phyloP scores from a whole-genome alignment of 371 early-diverging fungal genomes.

The Rhizomucor pusillus region DNA sequence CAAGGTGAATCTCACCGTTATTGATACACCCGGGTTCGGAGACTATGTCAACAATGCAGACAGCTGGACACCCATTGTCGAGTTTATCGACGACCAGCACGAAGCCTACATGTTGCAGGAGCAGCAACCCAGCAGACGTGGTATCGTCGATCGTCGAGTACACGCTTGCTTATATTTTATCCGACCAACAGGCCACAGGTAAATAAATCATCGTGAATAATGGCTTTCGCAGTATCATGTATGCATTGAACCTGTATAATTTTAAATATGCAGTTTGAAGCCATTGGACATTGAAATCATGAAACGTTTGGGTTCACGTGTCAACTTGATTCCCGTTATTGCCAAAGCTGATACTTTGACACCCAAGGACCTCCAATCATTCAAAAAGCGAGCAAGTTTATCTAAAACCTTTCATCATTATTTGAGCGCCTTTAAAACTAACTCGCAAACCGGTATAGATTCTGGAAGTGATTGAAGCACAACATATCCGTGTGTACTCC shows the following conservation, averaged over 20 bases:
- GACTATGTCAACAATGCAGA: slow-evolving; percentile 76
- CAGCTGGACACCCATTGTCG: slow-evolving; percentile 69
- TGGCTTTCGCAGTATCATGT: too few relatives aligned
- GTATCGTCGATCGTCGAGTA: slow-evolving; percentile 69
- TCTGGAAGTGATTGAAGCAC: slow-evolving; percentile 66
- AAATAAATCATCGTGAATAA: slow-evolving; percentile 8
- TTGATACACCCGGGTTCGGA: slow-evolving; percentile 91
- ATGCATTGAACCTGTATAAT: too few relatives aligned
- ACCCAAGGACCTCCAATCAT: slow-evolving; percentile 69
- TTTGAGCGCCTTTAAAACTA: too few relatives aligned
- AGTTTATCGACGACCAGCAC: slow-evolving; percentile 94
- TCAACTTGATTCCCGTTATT: slow-evolving; percentile 86
- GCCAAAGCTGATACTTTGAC: slow-evolving; percentile 75
- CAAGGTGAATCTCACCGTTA: slow-evolving; percentile 85
- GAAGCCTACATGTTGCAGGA: slow-evolving; percentile 83
- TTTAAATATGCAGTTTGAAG: slow-evolving; percentile 83
- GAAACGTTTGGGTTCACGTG: slow-evolving; percentile 78
- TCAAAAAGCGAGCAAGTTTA: slow-evolving; percentile 67
- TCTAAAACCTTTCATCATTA: slow-evolving; percentile 4
- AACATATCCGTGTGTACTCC: slow-evolving; percentile 74
- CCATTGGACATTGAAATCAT: slow-evolving; percentile 93
- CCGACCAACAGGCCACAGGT: slow-evolving; percentile 85
- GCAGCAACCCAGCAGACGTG: slow-evolving; percentile 49
- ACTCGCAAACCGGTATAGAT: slow-evolving; percentile 38
- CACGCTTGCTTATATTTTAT: slow-evolving; percentile 95